Evolutionary conservation across 257 asterid species (phyloP).

Genomic region (Paulownia fortunei): DNA sequence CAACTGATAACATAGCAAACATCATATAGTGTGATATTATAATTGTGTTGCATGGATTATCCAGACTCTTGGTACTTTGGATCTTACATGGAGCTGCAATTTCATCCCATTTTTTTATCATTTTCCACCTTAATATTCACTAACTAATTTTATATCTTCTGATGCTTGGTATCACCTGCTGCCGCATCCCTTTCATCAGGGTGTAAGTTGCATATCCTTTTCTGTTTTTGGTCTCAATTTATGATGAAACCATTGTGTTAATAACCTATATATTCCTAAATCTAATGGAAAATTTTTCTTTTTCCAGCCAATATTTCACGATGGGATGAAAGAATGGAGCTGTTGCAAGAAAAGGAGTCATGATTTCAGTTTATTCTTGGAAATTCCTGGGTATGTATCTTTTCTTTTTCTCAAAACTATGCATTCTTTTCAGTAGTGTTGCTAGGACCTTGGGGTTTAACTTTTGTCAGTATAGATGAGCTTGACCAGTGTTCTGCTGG

Average conservation of each 20-base stretch:
- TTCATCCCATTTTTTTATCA: neutral
- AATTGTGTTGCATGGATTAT: no score
- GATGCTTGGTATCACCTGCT: constrained; percentile 33
- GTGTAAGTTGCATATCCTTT: constrained; percentile 44
- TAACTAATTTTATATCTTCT: constrained; percentile 25
- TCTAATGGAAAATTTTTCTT: constrained; percentile 23
- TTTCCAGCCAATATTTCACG: constrained; percentile 86
- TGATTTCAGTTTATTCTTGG: constrained; percentile 85
- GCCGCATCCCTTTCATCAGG: constrained; percentile 40
- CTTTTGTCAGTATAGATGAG: neutral
- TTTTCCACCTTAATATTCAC: constrained; percentile 21
- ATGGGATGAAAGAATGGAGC: constrained; percentile 98
- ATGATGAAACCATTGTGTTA: neutral
- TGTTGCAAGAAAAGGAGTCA: constrained; percentile 97
- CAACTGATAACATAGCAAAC: neutral
- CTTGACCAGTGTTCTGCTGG: neutral
- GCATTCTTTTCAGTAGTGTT: neutral
- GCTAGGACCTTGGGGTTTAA: neutral
- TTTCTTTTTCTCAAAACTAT: constrained; percentile 15
- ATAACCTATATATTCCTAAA: neutral
- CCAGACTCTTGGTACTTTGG: neutral
- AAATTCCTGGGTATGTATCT: constrained; percentile 67
- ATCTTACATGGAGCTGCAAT: neutral
- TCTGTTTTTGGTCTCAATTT: constrained; percentile 11
- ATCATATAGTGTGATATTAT: no score